These are phyloP conservation scores for Blastobotrys americana DNA, from an alignment of 805 yeast genomes.

Conservation along the genomic window DNA sequence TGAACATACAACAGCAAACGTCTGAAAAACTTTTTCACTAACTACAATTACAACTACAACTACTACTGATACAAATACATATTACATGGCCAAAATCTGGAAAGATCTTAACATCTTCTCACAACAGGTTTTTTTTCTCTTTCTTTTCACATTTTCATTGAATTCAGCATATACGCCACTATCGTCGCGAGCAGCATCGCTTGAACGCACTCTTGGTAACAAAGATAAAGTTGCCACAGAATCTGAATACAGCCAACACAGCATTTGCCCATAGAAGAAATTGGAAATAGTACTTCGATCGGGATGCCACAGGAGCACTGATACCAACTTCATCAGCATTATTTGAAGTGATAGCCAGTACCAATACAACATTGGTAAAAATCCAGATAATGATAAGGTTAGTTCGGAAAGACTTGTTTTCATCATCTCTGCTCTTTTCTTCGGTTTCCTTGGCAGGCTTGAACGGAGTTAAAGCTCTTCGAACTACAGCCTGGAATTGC, in stretches of 20 bases:
- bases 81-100: not conserved
- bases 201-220: constrained; percentile 29
- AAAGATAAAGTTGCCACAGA: constrained; percentile 47
- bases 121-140: too few species aligned
- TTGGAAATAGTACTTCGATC: constrained; percentile 35
- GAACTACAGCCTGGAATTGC: constrained; percentile 40
- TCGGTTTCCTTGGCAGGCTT: constrained; percentile 31
- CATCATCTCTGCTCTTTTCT: constrained; percentile 29
- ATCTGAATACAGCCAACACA: constrained; percentile 49
- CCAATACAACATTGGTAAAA: constrained; percentile 32
- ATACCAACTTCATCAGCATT: constrained; percentile 30
- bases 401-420: constrained; percentile 35
- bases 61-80: too few species aligned
- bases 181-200: constrained; percentile 16
- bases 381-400: constrained; percentile 35
- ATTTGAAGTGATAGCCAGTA: constrained; percentile 33
- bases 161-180: too few species aligned
- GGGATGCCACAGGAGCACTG: constrained; percentile 33
- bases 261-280: constrained; percentile 59
- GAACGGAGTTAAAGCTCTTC: constrained; percentile 47
- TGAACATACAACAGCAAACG: not conserved
- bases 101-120: not conserved
- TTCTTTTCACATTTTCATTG: too few species aligned
- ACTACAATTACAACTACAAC: too few species aligned
- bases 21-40: too few species aligned